Percentiles rank a stretch among this genome's conserved stretches.
Evolutionary conservation across 192 early-diverging fungal genomes (phyloP).

Genomic region (Irineochytrium annulatum): DNA sequence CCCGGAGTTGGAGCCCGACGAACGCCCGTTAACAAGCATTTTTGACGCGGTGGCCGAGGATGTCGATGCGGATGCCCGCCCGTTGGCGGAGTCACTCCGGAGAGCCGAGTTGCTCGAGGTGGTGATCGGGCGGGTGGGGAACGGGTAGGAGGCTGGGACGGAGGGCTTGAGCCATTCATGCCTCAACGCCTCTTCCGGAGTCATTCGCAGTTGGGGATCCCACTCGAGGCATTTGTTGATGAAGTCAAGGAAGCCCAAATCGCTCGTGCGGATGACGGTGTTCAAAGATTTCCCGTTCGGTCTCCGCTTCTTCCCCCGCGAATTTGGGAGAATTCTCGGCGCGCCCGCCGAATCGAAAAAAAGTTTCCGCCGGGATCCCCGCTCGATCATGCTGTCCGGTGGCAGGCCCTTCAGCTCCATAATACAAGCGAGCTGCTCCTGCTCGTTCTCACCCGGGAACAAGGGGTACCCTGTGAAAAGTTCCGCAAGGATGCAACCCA

Average conservation of each 20-base stretch:
- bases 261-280: constrained; percentile 67
- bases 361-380: constrained; percentile 68
- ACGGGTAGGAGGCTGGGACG: too few species aligned
- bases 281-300: constrained; percentile 71
- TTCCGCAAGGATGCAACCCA: constrained; percentile 89
- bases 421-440: constrained; percentile 93
- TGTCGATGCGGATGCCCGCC: too few species aligned
- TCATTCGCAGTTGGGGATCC: constrained; percentile 86
- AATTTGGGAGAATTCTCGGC: constrained; percentile 66
- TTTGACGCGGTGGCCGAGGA: too few species aligned
- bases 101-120: too few species aligned
- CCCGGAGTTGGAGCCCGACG: too few species aligned
- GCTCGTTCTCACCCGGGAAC: constrained; percentile 90
- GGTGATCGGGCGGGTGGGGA: too few species aligned
- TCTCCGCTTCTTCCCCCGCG: constrained; percentile 84
- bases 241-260: constrained; percentile 82
- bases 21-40: too few species aligned
- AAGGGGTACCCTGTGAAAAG: constrained; percentile 80
- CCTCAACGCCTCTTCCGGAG: constrained; percentile 73
- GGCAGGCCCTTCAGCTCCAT: constrained; percentile 94
- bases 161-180: constrained; percentile 60
- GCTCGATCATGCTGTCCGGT: constrained; percentile 64
- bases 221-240: constrained; percentile 75
- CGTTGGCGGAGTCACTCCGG: too few species aligned
- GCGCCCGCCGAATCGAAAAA: constrained; percentile 63